Base-by-base conservation (phyloP, 331 rosid species). In the Quercus tomentella region DNA sequence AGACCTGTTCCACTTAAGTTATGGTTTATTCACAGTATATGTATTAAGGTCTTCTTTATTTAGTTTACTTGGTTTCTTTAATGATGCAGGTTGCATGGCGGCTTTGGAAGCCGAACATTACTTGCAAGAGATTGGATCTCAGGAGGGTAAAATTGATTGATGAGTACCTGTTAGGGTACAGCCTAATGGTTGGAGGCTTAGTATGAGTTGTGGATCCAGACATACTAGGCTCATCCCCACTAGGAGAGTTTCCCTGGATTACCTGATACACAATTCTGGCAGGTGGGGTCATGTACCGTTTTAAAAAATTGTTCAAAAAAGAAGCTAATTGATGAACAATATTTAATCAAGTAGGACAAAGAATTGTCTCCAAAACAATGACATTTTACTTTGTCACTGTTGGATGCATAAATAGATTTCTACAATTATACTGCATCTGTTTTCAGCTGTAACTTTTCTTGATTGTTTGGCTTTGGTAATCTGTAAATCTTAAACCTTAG, bases 31-130 rank as follows among this genome's bases (percentile, higher is more conserved):
- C 4, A 28, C 23, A 65, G 22, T 26, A 7, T 2, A 30, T 30
- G 43, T 31, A 65, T 65, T 30, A 65, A 12, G 18, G 41, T 30
- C 43, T 12, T 0, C 54, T 12, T 0, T 49, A 49, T 49, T 0
- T 49, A 49, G 4, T 14, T 49, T 3, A 49, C 54, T 14, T 49
- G 54, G 17, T 49, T 14, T 9, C 54, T 49, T 49, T 49, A 49
- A 49, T 49, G 17, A 49, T 49, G 54, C 17, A 12, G 54, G 91
- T 54, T 87, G 98, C 88, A 94, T 90, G 98, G 96, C 96, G 12
- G 96, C 98, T 37, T 92, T 49, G 89, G 98, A 94, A 65, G 96
- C 98, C 54, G 97, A 94, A 77, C 97, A 94, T 84, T 92, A 81
- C 91, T 82, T 94, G 87, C 97, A 94, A 81, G 94, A 73, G 71